phyloP scores from a whole-genome alignment of 805 yeast species.

The Saccharomycopsis javanensis region DNA sequence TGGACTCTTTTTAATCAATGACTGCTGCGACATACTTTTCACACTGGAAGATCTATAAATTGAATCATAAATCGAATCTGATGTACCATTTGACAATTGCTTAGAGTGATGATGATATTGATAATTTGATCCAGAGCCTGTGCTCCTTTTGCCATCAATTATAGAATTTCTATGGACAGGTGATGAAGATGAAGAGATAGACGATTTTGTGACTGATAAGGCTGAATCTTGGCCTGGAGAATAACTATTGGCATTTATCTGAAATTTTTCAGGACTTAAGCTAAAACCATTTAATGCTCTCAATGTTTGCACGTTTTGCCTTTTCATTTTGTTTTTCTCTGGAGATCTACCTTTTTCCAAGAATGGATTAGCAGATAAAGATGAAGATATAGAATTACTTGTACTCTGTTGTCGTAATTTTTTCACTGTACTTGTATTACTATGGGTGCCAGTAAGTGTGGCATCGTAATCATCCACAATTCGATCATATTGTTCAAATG shows the following conservation, averaged over 20 bases:
- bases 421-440: neutral
- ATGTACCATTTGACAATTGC: constrained; percentile 11
- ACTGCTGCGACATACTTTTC: neutral
- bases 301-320: neutral
- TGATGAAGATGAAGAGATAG: neutral
- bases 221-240: neutral
- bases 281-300: neutral
- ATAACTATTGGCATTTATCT: neutral
- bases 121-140: neutral
- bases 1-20: constrained; percentile 15
- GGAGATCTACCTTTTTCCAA: neutral
- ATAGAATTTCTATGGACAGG: neutral
- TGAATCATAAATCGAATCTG: constrained; percentile 17
- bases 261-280: neutral
- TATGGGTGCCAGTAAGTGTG: neutral
- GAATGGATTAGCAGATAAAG: neutral
- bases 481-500: neutral
- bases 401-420: neutral
- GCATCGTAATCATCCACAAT: neutral
- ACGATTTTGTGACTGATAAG: neutral
- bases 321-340: neutral
- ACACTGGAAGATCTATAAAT: constrained; percentile 13
- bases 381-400: neutral
- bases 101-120: neutral
- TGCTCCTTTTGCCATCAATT: neutral